Evolutionary conservation across 441 rosid species (phyloP).

Genomic region (Mallotus repandus): DNA sequence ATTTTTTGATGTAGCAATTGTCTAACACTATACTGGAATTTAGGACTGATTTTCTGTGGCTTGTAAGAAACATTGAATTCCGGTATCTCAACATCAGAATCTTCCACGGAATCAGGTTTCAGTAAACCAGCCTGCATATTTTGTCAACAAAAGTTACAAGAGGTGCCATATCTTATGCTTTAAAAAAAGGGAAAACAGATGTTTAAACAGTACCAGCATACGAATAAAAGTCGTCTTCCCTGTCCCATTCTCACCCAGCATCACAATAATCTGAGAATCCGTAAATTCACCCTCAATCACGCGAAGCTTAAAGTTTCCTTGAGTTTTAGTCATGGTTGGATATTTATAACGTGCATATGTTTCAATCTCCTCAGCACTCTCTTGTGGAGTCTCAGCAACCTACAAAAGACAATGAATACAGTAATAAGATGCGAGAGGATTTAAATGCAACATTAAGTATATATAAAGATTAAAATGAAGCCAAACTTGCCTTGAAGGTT

Average conservation of each 20-base stretch:
- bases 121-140: slow-evolving; percentile 73
- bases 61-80: slow-evolving; percentile 95
- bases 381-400: slow-evolving; percentile 99
- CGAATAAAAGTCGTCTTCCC: slow-evolving; percentile 96
- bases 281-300: slow-evolving; percentile 97
- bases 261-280: slow-evolving; percentile 91
- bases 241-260: slow-evolving; percentile 98
- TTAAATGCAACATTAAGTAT: neutral
- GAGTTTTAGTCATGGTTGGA: slow-evolving; percentile 85
- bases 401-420: slow-evolving; percentile 29
- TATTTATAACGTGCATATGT: slow-evolving; percentile 89
- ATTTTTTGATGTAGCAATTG: slow-evolving; percentile 79
- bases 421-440: neutral
- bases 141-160: slow-evolving; percentile 19
- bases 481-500: slow-evolving; percentile 71
- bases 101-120: slow-evolving; percentile 77
- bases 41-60: slow-evolving; percentile 94
- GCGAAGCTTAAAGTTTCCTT: slow-evolving; percentile 72
- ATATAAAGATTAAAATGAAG: neutral
- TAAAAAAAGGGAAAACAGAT: neutral
- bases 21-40: slow-evolving; percentile 68
- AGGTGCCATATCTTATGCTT: neutral
- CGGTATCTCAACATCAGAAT: slow-evolving; percentile 81
- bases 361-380: slow-evolving; percentile 79
- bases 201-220: slow-evolving; percentile 70